A percentile compares a stretch with the other conserved stretches of the same genome.
Evolutionary conservation across 176 grass and related monocot species (phyloP).

Genomic region (Zoysia japonica): DNA sequence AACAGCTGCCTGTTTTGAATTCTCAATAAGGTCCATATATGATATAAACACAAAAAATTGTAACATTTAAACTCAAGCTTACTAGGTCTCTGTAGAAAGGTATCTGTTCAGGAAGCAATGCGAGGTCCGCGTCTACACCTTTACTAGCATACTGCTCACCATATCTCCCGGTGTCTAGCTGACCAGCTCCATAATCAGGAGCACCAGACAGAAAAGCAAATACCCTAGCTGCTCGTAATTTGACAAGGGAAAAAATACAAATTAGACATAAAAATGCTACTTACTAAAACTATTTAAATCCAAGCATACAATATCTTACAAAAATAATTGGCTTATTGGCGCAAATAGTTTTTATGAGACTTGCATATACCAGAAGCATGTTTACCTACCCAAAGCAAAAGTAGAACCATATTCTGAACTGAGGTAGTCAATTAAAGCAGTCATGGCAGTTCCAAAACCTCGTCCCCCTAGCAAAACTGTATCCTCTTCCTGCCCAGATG

Average conservation of each 20-base stretch:
- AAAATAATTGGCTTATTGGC: conserved; percentile 21
- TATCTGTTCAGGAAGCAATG: conserved; percentile 89
- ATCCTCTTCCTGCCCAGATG: conserved; percentile 67
- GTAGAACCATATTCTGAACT: conserved; percentile 87
- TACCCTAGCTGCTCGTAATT: conserved; percentile 69
- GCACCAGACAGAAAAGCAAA: conserved; percentile 95
- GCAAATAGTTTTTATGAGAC: conserved; percentile 10
- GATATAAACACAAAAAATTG: neutral
- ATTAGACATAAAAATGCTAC: conserved; percentile 30
- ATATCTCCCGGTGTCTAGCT: conserved; percentile 86
- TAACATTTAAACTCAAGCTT: conserved; percentile 39
- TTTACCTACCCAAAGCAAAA: conserved; percentile 80
- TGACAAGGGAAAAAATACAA: conserved; percentile 31
- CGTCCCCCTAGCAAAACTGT: conserved; percentile 77
- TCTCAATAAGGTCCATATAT: conserved; percentile 30
- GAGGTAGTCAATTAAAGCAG: conserved; percentile 77
- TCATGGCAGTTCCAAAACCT: conserved; percentile 86
- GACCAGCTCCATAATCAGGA: conserved; percentile 92
- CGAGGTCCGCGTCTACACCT: conserved; percentile 76
- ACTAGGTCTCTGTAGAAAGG: conserved; percentile 96
- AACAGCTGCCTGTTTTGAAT: conserved; percentile 79
- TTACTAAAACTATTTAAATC: neutral
- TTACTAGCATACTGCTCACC: conserved; percentile 96
- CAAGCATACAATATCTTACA: conserved; percentile 31
- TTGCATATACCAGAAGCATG: conserved; percentile 2